Evolutionary conservation across 2,329 filamentous ascomycete species (phyloP), one percentile per base, ranked within the genome.

Genomic region (Metarhizium guizhouense): DNA sequence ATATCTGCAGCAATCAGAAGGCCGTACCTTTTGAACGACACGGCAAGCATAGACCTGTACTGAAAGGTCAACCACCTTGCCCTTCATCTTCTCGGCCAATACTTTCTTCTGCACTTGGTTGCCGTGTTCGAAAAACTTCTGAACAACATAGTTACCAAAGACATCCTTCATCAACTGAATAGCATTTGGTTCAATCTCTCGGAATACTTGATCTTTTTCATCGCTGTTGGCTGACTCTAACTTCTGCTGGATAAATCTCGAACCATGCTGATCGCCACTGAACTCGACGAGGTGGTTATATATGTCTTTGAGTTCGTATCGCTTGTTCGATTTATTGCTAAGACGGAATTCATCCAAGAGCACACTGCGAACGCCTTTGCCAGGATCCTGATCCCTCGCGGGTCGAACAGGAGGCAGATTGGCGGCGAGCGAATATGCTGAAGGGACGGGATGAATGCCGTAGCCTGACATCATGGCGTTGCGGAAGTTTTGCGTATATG

Each of bases 81-180:
- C 88, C 68, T 87, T 89, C 91, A 97, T 96, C 69, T 88, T 85
- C 60, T 85, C 84, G 1, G 90, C 91, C 47, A 99, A 73, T 2
- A 88, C 80, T 70, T 87, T 91, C 76, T 99, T 99, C 74, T 99
- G 94, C 0, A 86, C 81, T 70, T 96, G 92, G 62, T 90, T 95
- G 43, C 94, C 93, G 68, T 97, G 90, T 68, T 97, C 93, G 59
- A 97, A 96, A 67, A 97, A 86, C 69, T 96, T 97, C 67, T 99
- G 94, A 43, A 97, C 92, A 40, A 99, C 94, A 67, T 97, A 99
- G 70, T 99, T 99, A 54, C 94, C 94, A 67, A 96, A 99, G 0
- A 97, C 87, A 68, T 97, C 94, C 49, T 87, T 93, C 90, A 96
- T 96, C 51, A 99, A 76, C 65, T 93, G 90, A 34, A 95, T 72